Percentiles rank a stretch among this genome's conserved stretches.
phyloP scores from a whole-genome alignment of 2,329 filamentous ascomycete genomes.

The Sphaerulina populicola region DNA sequence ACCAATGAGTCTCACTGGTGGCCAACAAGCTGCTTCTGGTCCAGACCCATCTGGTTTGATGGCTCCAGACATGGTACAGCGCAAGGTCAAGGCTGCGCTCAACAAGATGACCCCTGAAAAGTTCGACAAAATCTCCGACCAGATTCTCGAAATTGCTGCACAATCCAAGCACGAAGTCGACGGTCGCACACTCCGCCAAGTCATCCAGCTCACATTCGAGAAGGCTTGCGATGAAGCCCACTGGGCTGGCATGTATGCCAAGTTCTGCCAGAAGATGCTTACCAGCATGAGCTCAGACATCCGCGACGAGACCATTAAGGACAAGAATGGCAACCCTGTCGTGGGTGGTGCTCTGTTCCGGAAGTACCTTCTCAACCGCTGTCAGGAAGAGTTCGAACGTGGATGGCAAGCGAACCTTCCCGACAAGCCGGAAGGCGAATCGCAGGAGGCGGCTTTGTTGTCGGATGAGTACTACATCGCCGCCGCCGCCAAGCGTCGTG shows the following conservation, averaged over 20 bases:
- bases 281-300: slow-evolving; percentile 92
- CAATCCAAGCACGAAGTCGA: slow-evolving; percentile 95
- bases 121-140: slow-evolving; percentile 88
- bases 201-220: slow-evolving; percentile 98
- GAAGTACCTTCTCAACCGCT: slow-evolving; percentile 96
- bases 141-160: slow-evolving; percentile 83
- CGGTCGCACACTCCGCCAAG: slow-evolving; percentile 87
- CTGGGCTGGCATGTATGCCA: slow-evolving; percentile 98
- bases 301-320: slow-evolving; percentile 86
- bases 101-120: slow-evolving; percentile 99
- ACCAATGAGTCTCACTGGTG: slow-evolving; percentile 52
- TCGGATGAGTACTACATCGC: slow-evolving; percentile 95
- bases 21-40: slow-evolving; percentile 38
- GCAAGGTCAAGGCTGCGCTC: slow-evolving; percentile 94
- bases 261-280: slow-evolving; percentile 96
- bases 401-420: slow-evolving; percentile 90
- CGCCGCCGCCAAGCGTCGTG: slow-evolving; percentile 88
- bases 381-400: slow-evolving; percentile 97
- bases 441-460: slow-evolving; percentile 68
- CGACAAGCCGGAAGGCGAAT: slow-evolving; percentile 62
- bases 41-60: slow-evolving; percentile 52
- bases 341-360: slow-evolving; percentile 91
- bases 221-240: slow-evolving; percentile 98
- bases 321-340: slow-evolving; percentile 81
- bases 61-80: slow-evolving; percentile 87